phyloP scores from a whole-genome alignment of 2,329 filamentous ascomycete species.

The Cladosporium sp. region DNA sequence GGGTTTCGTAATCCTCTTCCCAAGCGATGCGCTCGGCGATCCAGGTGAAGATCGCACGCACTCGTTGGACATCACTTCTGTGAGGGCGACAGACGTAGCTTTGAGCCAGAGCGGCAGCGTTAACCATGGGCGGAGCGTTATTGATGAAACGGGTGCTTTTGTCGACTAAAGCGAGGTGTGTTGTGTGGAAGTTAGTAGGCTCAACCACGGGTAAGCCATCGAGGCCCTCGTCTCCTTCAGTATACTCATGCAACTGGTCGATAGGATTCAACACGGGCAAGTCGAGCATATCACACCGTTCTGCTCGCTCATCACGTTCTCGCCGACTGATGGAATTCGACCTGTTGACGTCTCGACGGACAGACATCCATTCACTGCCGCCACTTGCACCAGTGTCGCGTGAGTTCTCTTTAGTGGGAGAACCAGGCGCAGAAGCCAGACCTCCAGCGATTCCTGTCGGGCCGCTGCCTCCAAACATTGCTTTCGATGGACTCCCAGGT shows the following conservation, averaged over 20 bases:
- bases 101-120: conserved; percentile 75
- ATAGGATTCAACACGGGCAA: conserved; percentile 83
- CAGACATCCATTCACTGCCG: conserved; percentile 89
- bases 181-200: conserved; percentile 71
- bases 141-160: conserved; percentile 87
- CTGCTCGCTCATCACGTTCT: conserved; percentile 76
- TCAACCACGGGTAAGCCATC: conserved; percentile 79
- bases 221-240: conserved; percentile 84
- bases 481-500: conserved; percentile 44
- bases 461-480: conserved; percentile 39
- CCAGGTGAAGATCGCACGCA: conserved; percentile 96
- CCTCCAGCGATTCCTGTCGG: conserved; percentile 54
- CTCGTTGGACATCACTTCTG: conserved; percentile 83
- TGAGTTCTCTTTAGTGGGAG: conserved; percentile 37
- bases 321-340: conserved; percentile 90
- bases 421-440: conserved; percentile 25
- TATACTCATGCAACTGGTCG: conserved; percentile 77
- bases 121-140: conserved; percentile 75
- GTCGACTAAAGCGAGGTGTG: conserved; percentile 74
- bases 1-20: conserved; percentile 91
- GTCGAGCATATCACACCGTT: conserved; percentile 92
- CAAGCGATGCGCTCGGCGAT: conserved; percentile 89
- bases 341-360: conserved; percentile 89
- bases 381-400: conserved; percentile 65
- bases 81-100: conserved; percentile 92